phyloP scores from a whole-genome alignment of 1,284 basidiomycete species.

The Melampsora larici-populina region DNA sequence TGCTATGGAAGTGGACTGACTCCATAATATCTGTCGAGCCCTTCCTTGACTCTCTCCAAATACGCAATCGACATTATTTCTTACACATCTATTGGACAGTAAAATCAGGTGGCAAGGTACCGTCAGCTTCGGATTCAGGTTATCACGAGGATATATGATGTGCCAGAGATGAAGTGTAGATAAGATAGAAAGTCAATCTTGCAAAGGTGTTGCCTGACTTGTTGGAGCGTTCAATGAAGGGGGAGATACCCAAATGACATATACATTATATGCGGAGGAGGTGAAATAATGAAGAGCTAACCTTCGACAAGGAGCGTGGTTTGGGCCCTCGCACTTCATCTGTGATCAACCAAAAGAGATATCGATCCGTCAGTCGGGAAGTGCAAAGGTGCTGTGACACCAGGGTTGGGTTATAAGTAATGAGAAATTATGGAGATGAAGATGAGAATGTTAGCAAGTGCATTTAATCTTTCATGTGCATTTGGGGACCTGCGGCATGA shows the following conservation, averaged over 20 bases:
- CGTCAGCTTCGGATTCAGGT: background rate
- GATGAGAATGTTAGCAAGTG: background rate
- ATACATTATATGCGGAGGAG: background rate
- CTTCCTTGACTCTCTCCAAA: conserved; percentile 35
- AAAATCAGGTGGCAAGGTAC: background rate
- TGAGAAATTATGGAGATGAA: background rate
- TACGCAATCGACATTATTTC: conserved; percentile 25
- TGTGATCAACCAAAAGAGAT: background rate
- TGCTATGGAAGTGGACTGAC: conserved; percentile 4
- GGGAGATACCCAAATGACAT: conserved; percentile 1
- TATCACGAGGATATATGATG: no score
- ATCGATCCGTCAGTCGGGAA: background rate
- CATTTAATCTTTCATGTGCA: background rate
- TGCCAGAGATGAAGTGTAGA: background rate
- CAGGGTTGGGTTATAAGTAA: background rate
- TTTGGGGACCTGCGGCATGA: background rate
- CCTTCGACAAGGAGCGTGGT: conserved; percentile 24
- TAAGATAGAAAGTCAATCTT: background rate
- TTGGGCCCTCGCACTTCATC: conserved; percentile 38
- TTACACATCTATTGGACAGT: conserved; percentile 11
- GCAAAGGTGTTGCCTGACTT: no score
- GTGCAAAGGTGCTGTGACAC: background rate
- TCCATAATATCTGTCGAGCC: conserved; percentile 26
- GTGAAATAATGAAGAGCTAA: conserved; percentile 13
- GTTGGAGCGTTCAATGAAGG: no score